These are phyloP conservation scores for Nyctanthes arbortristis DNA, from an alignment of 257 asterid genomes.

Conservation along the genomic window DNA sequence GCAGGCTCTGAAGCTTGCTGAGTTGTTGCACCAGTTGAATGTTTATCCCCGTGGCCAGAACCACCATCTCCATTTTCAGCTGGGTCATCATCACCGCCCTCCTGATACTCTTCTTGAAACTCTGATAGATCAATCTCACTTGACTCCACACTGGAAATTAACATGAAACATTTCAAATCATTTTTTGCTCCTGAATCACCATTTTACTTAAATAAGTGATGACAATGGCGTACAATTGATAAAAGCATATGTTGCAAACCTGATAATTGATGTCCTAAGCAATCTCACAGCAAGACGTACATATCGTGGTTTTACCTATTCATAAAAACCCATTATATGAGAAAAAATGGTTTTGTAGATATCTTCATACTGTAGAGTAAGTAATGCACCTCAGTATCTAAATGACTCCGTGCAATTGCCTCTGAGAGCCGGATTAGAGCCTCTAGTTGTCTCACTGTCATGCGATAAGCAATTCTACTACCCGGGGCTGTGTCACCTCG, in stretches of 20 bases:
- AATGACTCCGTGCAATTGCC: slow-evolving; percentile 89
- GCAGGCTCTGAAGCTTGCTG: slow-evolving; percentile 43
- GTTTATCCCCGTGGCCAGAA: slow-evolving; percentile 39
- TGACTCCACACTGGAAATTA: slow-evolving; percentile 83
- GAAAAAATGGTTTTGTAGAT: slow-evolving; percentile 3
- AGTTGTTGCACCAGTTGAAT: slow-evolving; percentile 34
- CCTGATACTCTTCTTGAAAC: slow-evolving; percentile 70
- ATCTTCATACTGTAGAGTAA: slow-evolving; percentile 1
- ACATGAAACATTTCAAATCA: slow-evolving; percentile 1
- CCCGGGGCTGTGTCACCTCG: slow-evolving; percentile 95
- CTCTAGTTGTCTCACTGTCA: slow-evolving; percentile 98
- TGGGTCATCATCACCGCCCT: slow-evolving; percentile 36
- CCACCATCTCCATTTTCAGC: slow-evolving; percentile 37
- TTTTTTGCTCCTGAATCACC: no score
- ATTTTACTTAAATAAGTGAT: neutral
- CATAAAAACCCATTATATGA: slow-evolving; percentile 24
- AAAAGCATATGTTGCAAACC: slow-evolving; percentile 43
- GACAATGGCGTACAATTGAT: slow-evolving; percentile 1
- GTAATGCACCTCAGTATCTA: slow-evolving; percentile 65
- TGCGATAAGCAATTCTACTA: slow-evolving; percentile 96
- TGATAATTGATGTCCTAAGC: slow-evolving; percentile 86
- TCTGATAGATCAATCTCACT: slow-evolving; percentile 93
- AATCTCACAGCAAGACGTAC: slow-evolving; percentile 77
- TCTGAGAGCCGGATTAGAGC: slow-evolving; percentile 94
- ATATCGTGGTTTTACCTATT: slow-evolving; percentile 71